These are phyloP conservation scores for Rhizoclosmatium sp. DNA, from an alignment of 192 early-diverging fungal genomes.

Conservation along the genomic window DNA sequence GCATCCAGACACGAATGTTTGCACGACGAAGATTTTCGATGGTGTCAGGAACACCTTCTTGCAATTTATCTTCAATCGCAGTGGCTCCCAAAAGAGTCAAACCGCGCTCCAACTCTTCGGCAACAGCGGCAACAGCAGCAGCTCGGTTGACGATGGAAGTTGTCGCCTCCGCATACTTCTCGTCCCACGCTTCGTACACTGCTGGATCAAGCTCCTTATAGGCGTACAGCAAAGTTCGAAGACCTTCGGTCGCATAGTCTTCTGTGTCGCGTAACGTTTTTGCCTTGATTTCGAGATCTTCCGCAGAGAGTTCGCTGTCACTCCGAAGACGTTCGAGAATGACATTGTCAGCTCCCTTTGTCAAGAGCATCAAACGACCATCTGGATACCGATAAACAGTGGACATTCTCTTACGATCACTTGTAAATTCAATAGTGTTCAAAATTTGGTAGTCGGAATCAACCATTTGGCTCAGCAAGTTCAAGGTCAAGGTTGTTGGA, in stretches of 20 bases:
- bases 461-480: conserved; percentile 20
- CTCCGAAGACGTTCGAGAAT: conserved; percentile 56
- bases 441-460: conserved; percentile 47
- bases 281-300: neutral
- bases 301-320: conserved; percentile 6
- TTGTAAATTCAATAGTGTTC: conserved; percentile 48
- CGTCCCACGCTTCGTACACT: conserved; percentile 78
- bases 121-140: conserved; percentile 72
- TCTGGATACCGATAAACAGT: conserved; percentile 47
- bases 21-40: conserved; percentile 80
- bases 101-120: conserved; percentile 77
- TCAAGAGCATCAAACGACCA: conserved; percentile 45
- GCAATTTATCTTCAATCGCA: conserved; percentile 87
- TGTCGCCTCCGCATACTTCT: conserved; percentile 75
- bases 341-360: conserved; percentile 53
- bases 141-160: conserved; percentile 78
- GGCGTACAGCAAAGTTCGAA: conserved; percentile 87
- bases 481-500: conserved; percentile 35
- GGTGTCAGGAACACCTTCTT: conserved; percentile 83
- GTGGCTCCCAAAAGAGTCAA: conserved; percentile 80
- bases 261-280: conserved; percentile 37
- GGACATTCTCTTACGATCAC: conserved; percentile 50
- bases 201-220: conserved; percentile 75
- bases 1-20: conserved; percentile 85
- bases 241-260: conserved; percentile 49